phyloP scores from a whole-genome alignment of 1,284 basidiomycete genomes.

The Gastroboletus turbinatus region DNA sequence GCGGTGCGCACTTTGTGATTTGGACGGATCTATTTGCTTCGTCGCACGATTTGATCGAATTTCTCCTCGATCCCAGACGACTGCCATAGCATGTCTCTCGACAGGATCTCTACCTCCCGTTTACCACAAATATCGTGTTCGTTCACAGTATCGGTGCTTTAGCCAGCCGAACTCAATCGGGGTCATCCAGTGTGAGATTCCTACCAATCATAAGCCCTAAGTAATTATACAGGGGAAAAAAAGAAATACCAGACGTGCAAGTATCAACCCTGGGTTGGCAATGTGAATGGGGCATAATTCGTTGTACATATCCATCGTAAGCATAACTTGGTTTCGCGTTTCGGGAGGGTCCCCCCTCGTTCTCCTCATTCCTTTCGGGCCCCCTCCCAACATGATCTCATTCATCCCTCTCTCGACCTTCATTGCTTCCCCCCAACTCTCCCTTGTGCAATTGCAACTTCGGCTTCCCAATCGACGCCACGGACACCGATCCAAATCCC shows the following conservation, averaged over 20 bases:
- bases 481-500: constrained; percentile 51
- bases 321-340: neutral
- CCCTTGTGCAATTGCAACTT: constrained; percentile 54
- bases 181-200: neutral
- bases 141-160: neutral
- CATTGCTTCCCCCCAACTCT: constrained; percentile 22
- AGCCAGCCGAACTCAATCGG: neutral
- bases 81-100: neutral
- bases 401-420: neutral
- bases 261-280: neutral
- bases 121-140: neutral
- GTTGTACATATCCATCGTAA: neutral
- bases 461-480: constrained; percentile 59
- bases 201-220: neutral
- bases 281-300: neutral
- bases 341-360: neutral
- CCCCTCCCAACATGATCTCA: constrained; percentile 31
- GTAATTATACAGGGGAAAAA: neutral
- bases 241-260: neutral
- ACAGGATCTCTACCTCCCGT: neutral
- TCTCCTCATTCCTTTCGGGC: neutral
- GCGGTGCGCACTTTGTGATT: neutral
- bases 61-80: neutral
- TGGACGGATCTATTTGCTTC: neutral
- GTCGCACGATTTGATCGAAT: neutral